phyloP scores from a whole-genome alignment of 2,329 filamentous ascomycete genomes.

The Penicillium sp. region DNA sequence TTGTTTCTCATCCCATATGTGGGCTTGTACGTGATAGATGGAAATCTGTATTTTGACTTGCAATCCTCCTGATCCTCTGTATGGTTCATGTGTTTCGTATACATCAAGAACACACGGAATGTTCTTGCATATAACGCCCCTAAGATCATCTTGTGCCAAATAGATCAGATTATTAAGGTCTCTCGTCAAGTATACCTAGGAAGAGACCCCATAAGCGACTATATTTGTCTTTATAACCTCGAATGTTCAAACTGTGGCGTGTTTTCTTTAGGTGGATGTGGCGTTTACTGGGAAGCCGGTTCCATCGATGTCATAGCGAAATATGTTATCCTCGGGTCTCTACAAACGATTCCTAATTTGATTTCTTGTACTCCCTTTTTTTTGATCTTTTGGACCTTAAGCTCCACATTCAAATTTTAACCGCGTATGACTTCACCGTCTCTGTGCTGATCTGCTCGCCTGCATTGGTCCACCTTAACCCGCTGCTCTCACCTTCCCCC shows the following conservation, averaged over 20 bases:
- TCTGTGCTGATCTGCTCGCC: slow-evolving; percentile 11
- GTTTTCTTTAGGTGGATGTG: slow-evolving; percentile 13
- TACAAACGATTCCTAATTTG: not conserved
- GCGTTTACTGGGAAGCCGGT: slow-evolving; percentile 16
- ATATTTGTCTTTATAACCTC: not conserved
- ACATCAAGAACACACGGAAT: not conserved
- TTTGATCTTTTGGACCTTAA: slow-evolving; percentile 1
- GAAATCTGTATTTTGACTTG: slow-evolving; percentile 23
- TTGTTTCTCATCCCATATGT: slow-evolving; percentile 23
- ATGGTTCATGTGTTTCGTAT: not conserved
- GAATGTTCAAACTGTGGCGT: not conserved
- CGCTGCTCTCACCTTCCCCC: slow-evolving; percentile 12
- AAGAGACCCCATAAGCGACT: not conserved
- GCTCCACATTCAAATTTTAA: slow-evolving; percentile 1
- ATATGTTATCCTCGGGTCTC: slow-evolving; percentile 9
- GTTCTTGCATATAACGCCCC: not conserved
- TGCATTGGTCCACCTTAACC: slow-evolving; percentile 21
- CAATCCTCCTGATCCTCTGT: not conserved
- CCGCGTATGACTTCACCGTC: slow-evolving; percentile 9
- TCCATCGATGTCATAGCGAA: slow-evolving; percentile 27
- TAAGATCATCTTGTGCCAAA: not conserved
- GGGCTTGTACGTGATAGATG: slow-evolving; percentile 27
- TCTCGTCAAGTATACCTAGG: not conserved
- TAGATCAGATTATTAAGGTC: not conserved
- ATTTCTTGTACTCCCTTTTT: slow-evolving; percentile 1